Base-by-base conservation (phyloP, 805 yeast species). In the Vanderwaltozyma polyspora region DNA sequence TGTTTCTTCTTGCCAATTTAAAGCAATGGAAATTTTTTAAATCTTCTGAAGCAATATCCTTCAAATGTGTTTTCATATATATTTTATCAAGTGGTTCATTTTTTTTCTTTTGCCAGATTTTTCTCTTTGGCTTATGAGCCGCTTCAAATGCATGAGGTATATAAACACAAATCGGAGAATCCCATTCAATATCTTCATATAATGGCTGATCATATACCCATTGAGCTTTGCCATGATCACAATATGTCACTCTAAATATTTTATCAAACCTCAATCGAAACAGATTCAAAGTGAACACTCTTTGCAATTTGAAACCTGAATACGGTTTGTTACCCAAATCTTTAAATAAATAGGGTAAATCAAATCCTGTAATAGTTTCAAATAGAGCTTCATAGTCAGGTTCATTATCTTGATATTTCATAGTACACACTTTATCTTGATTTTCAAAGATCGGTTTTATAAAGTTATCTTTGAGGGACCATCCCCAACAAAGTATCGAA, bases 1-100 rank as follows among this genome's bases (percentile, higher is more conserved):
- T 66, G 41, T 67, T 66, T 28, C 76, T 61, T 43, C 86, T 64
- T 53, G 72, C 81, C 37, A 77, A 50, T 37, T 76, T 73, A 45
- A 67, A 76, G 38, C 82, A 76, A 10, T 55, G 60, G 36, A 62
- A 43, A 26, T 48, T 44, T 3, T 33, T 29, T 3, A 51, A 14
- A 31, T 55, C 51, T 1, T 29, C 30, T 4, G 15, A 30, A 14
- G 16, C 32, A 6, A n/a, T n/a, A n/a, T n/a, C n/a, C n/a, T n/a
- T n/a, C n/a, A n/a, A n/a, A n/a, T n/a, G n/a, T n/a, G n/a, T n/a
- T n/a, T n/a, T n/a, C n/a, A n/a, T n/a, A n/a, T n/a, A n/a, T n/a
- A n/a, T n/a, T n/a, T n/a, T n/a, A n/a, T n/a, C n/a, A n/a, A n/a
- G n/a, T n/a, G n/a, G n/a, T 19, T 14, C 18, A 19, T 21, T 11